Evolutionary conservation across 2,329 filamentous ascomycete species (phyloP).

Genomic region (Scytalidium lignicola): DNA sequence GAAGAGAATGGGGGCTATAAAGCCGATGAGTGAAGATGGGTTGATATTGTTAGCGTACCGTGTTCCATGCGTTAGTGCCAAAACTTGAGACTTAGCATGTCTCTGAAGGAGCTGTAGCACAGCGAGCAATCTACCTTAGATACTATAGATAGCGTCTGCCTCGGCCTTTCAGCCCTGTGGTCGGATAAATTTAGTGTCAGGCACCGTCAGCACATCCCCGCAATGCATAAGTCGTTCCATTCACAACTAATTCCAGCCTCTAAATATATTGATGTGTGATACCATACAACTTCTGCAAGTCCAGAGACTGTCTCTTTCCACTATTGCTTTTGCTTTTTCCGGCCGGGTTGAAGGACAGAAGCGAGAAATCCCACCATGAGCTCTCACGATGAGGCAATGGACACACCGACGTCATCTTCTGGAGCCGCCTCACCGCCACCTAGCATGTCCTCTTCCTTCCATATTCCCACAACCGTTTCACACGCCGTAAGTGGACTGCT

Average conservation of each 20-base stretch:
- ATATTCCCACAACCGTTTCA: conserved; percentile 37
- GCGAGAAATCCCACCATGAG: background rate
- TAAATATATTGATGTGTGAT: background rate
- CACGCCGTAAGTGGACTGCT: conserved; percentile 58
- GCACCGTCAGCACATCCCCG: too few relatives aligned
- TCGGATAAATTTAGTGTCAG: too few relatives aligned
- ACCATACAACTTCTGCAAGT: background rate
- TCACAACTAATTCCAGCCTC: too few relatives aligned
- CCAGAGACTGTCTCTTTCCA: background rate
- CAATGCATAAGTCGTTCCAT: too few relatives aligned
- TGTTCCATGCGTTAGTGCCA: too few relatives aligned
- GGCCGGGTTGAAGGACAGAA: background rate
- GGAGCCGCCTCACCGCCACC: conserved; percentile 19
- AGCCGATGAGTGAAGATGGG: background rate
- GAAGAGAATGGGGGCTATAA: background rate
- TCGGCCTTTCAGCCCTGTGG: too few relatives aligned
- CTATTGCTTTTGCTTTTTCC: background rate
- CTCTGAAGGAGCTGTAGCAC: too few relatives aligned
- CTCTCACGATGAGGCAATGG: background rate
- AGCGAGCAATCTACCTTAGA: too few relatives aligned
- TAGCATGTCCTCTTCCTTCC: conserved; percentile 39
- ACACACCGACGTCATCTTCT: conserved; percentile 10
- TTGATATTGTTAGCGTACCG: background rate
- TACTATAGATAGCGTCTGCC: too few relatives aligned
- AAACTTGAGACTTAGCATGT: too few relatives aligned